Evolutionary conservation across 208 protist species (phyloP).

Genomic region (Herpetomonas samuelpessoai): DNA sequence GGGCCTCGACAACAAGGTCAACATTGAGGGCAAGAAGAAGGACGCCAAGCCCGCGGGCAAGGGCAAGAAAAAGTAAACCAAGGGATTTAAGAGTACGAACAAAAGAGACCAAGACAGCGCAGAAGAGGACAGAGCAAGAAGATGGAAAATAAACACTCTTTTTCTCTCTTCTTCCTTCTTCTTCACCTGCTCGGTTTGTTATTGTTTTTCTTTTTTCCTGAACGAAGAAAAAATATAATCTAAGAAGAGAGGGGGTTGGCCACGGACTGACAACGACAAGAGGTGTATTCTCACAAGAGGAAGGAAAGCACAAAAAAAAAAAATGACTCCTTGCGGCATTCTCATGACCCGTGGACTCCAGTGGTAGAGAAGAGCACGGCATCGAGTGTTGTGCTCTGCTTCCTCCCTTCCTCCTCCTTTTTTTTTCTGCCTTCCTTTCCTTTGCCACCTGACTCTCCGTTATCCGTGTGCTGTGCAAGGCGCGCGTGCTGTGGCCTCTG

Average conservation of each 20-base stretch:
- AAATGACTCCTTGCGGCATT: no score
- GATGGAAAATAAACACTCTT: slow-evolving; percentile 1
- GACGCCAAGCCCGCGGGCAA: slow-evolving; percentile 14
- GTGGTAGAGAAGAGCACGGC: no score
- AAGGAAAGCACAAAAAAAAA: slow-evolving; percentile 7
- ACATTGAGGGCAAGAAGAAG: slow-evolving; percentile 74
- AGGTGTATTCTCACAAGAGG: slow-evolving; percentile 13
- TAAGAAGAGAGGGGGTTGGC: no score
- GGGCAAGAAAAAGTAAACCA: slow-evolving; percentile 52
- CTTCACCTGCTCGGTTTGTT: slow-evolving; percentile 5
- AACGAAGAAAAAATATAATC: no score
- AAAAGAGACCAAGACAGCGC: slow-evolving; percentile 13
- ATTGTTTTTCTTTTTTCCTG: slow-evolving; percentile 10
- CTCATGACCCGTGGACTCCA: no score
- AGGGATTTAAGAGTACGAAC: slow-evolving; percentile 11
- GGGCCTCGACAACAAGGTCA: slow-evolving; percentile 85
- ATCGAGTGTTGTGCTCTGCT: no score
- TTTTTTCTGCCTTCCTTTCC: no score
- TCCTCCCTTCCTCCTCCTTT: no score
- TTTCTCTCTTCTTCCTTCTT: slow-evolving; percentile 12
- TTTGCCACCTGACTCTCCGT: no score
- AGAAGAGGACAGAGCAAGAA: background rate
- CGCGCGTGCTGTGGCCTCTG: no score
- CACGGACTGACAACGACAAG: no score
- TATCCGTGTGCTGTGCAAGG: no score